Conservation (phyloP, 75 land plant species). For the Ceratopteris richardii region DNA sequence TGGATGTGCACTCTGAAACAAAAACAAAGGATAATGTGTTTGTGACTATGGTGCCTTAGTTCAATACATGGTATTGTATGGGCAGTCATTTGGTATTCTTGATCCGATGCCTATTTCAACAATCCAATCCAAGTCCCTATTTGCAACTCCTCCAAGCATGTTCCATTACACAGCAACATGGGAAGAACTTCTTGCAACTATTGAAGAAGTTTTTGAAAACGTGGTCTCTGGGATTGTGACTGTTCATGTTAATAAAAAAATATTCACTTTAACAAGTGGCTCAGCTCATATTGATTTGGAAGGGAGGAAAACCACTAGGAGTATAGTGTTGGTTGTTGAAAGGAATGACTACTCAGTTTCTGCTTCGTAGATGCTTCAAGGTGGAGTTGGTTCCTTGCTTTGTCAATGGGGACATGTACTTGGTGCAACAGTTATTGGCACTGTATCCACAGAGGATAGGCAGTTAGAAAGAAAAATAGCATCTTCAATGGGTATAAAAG, state of each 20-base stretch:
- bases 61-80: slow-evolving; percentile 81
- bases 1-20: too few species aligned
- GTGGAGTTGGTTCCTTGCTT: too few species aligned
- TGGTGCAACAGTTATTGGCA: too few species aligned
- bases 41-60: too few species aligned
- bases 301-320: slow-evolving; percentile 69
- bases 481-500: too few species aligned
- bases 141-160: slow-evolving; percentile 74
- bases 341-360: too few species aligned
- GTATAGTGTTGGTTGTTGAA: slow-evolving; percentile 65
- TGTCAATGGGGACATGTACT: too few species aligned
- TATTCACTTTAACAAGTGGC: slow-evolving; percentile 84
- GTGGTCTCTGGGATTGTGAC: slow-evolving; percentile 52
- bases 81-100: slow-evolving; percentile 75
- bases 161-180: slow-evolving; percentile 62
- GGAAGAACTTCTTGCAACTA: slow-evolving; percentile 70
- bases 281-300: slow-evolving; percentile 81
- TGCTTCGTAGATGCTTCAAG: too few species aligned
- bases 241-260: slow-evolving; percentile 62
- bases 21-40: too few species aligned
- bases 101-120: slow-evolving; percentile 65
- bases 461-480: too few species aligned
- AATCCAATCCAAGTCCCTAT: slow-evolving; percentile 58
- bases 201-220: slow-evolving; percentile 73
- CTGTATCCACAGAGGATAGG: too few species aligned